Evolutionary conservation across 495 filamentous ascomycete species (phyloP), one percentile per base, ranked within the genome.

Genomic region (Talaromyces ruber): DNA sequence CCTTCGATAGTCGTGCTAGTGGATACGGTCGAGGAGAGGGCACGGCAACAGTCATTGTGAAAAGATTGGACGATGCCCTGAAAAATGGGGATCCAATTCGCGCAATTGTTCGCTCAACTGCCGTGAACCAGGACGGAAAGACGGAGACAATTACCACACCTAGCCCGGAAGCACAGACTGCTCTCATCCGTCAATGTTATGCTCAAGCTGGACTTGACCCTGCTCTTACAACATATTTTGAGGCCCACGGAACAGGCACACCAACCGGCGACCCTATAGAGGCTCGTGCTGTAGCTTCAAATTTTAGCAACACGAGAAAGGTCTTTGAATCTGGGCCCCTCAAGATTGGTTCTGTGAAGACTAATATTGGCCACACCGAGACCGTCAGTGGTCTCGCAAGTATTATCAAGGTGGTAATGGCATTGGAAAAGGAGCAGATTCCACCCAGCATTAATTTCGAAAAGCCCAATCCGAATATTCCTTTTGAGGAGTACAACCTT

Each of bases 1-100:
- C 39, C 18, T 47, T 47, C 39, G 39, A 47, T 47, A 47, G 39
- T 47, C 39, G 39, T 0, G 76, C 75, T 25, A 70, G 77, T 64
- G 76, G 76, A 16, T 78, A 78, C 26, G 81, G 71, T 0, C 76
- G 84, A 24, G 87, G 78, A 8, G 88, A 91, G 65, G 87, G 80
- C 2, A 72, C 85, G 25, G 80, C 74, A 43, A 76, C 79, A 28
- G 58, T 90, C 1, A 72, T 82, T 22, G 64, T 92, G 25, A 92
- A 91, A 70, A 75, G 72, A 4, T 72, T 90, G 4, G 67, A 72
- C 21, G 78, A 84, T 60, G 88, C 85, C 6, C 50, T 82, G 9
- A 61, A 65, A 8, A 80, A 84, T 64, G 73, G 76, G 16, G 81
- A 87, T 65, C 80, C 82, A 8, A 84, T 90, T 45, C 75, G 84